These are phyloP conservation scores for Diplosphaera chodatii DNA, from an alignment of 139 green algal genomes.

Conservation along the genomic window DNA sequence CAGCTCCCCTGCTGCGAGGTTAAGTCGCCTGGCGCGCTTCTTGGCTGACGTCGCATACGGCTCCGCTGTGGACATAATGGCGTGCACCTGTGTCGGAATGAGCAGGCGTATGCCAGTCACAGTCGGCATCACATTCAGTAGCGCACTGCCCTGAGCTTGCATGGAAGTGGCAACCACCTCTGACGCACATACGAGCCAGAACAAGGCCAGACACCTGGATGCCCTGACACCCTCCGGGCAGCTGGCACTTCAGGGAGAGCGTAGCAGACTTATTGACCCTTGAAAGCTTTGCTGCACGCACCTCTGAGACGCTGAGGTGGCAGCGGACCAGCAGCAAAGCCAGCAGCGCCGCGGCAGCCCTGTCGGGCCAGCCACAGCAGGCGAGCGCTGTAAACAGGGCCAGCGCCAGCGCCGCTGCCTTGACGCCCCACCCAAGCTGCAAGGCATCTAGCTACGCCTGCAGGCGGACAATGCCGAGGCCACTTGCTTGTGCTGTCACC, in stretches of 20 bases:
- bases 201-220: no score
- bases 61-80: slow-evolving; percentile 6
- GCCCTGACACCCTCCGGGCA: no score
- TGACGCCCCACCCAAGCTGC: background rate
- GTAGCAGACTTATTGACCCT: no score
- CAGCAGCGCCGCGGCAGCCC: slow-evolving; percentile 21
- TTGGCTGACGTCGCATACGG: slow-evolving; percentile 22
- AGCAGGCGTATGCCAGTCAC: no score
- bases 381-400: slow-evolving; percentile 15
- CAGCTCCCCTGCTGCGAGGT: slow-evolving; percentile 10
- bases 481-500: no score
- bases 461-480: no score
- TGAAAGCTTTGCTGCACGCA: no score
- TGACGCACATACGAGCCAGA: no score
- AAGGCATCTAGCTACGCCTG: slow-evolving; percentile 20
- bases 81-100: background rate
- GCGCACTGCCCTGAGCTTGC: no score
- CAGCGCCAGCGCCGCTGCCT: slow-evolving; percentile 3
- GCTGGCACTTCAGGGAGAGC: no score
- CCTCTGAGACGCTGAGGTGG: slow-evolving; percentile 29
- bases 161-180: no score
- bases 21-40: slow-evolving; percentile 16
- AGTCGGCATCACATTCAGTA: no score
- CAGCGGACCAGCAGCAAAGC: slow-evolving; percentile 26
- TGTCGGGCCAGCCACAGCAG: slow-evolving; percentile 17